Percentiles rank a stretch among this genome's conserved stretches.
Evolutionary conservation across 208 protist species (phyloP).

Genomic region (Trypanosoma rangeli): DNA sequence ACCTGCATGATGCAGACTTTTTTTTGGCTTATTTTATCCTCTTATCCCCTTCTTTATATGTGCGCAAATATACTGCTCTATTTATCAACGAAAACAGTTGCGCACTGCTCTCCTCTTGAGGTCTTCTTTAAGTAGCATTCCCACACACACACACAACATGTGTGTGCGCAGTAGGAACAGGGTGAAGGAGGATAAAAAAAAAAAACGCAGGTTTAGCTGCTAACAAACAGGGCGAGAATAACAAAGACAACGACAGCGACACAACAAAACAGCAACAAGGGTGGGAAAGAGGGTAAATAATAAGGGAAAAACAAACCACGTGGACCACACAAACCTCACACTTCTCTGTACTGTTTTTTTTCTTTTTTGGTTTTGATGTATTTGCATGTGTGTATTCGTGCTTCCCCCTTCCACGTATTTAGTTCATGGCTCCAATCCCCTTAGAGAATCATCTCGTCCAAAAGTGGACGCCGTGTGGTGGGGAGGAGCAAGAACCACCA

Average conservation of each 20-base stretch:
- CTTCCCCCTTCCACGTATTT: background rate
- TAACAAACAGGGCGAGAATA: constrained; percentile 2
- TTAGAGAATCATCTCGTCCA: background rate
- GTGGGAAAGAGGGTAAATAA: no score
- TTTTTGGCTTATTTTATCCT: background rate
- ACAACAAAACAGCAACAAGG: no score
- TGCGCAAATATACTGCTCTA: background rate
- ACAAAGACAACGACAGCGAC: constrained; percentile 6
- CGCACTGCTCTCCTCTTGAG: background rate
- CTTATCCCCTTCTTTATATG: background rate
- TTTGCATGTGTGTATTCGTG: background rate
- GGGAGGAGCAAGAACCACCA: background rate
- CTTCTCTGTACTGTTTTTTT: background rate
- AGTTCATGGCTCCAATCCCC: background rate
- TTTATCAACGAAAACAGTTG: background rate
- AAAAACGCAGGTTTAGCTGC: background rate
- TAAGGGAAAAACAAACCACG: no score
- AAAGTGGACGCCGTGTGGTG: background rate
- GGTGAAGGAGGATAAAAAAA: background rate
- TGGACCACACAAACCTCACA: background rate
- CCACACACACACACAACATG: constrained; percentile 3
- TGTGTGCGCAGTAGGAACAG: constrained; percentile 6
- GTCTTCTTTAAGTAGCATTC: background rate
- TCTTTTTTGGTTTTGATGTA: background rate
- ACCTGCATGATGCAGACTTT: constrained; percentile 22